Base-by-base conservation (phyloP, 2,329 filamentous ascomycete species). In the Xylariaceae sp. region DNA sequence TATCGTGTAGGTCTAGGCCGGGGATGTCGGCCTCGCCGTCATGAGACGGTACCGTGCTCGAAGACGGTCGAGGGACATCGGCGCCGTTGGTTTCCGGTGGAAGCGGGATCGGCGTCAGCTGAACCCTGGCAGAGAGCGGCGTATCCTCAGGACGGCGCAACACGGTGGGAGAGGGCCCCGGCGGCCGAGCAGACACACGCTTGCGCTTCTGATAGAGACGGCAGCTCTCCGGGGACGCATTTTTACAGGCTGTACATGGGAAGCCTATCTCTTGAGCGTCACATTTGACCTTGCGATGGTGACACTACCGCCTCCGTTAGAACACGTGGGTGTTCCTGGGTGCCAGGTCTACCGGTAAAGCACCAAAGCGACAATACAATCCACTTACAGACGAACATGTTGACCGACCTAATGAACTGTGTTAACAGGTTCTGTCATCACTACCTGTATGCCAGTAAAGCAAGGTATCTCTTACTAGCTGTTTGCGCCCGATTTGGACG, bases 241-340 rank as follows among this genome's bases (percentile, higher is more conserved):
- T 34, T 15, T 34, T 26, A n/a, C 41, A 42, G 13, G 38, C 38
- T 16, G 34, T 15, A n/a, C 41, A 42, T 2, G 41, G 41, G 13
- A 42, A 42, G 13, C 41, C 41, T 18, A 42, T 19, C 19, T 42
- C 41, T 15, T 37, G 36, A 24, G 41, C 41, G 13, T 43, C 41
- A 22, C 41, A 43, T 26, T 29, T 38, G 17, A 43, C 35, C 32
- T 43, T 38, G 26, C 41, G 22, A 15, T 28, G 19, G 22, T 43
- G 41, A 13, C 41, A 43, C 22, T 26, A 11, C 11, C 22, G 22
- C 11, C 22, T 6, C 22, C 11, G 22, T 26, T 11, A 26, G 22
- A 26, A n/a, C n/a, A n/a, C n/a, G n/a, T n/a, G n/a, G 22, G 22
- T 26, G 6, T 11, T 26, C 22, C 22, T 26, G 6, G 22, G 6